Percentiles rank a stretch among this genome's conserved stretches.
phyloP scores from a whole-genome alignment of 768 basidiomycete genomes.

The Suillus spraguei region DNA sequence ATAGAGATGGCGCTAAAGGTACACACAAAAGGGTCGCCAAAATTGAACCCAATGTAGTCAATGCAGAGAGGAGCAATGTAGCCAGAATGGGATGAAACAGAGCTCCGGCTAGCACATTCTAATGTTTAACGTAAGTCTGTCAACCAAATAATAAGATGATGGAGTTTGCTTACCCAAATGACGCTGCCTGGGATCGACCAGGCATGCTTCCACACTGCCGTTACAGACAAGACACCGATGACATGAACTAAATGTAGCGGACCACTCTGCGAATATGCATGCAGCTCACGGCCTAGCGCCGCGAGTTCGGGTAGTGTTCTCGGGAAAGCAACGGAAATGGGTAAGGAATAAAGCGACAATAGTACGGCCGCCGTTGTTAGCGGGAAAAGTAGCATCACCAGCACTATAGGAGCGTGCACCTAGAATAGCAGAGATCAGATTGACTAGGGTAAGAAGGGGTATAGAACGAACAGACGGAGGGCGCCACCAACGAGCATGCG shows the following conservation, averaged over 20 bases:
- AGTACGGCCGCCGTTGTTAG: constrained; percentile 62
- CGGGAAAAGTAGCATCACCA: constrained; percentile 67
- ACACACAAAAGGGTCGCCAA: constrained; percentile 79
- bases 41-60: constrained; percentile 87
- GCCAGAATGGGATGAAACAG: constrained; percentile 83
- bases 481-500: constrained; percentile 34
- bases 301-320: constrained; percentile 75
- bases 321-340: constrained; percentile 78
- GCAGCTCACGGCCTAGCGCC: constrained; percentile 72
- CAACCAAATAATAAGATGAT: constrained; percentile 17
- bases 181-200: constrained; percentile 97
- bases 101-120: constrained; percentile 92
- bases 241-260: constrained; percentile 70
- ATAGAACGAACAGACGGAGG: constrained; percentile 36
- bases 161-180: constrained; percentile 64
- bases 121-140: constrained; percentile 12
- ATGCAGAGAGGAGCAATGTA: constrained; percentile 75
- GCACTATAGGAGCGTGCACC: constrained; percentile 66
- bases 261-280: constrained; percentile 77
- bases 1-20: constrained; percentile 84
- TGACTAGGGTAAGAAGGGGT: constrained; percentile 13
- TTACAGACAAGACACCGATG: constrained; percentile 77
- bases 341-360: constrained; percentile 52
- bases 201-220: constrained; percentile 94
- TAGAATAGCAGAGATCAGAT: constrained; percentile 23